Conservation (phyloP, 2,329 filamentous ascomycete genomes). For the Epichloe festucae region DNA sequence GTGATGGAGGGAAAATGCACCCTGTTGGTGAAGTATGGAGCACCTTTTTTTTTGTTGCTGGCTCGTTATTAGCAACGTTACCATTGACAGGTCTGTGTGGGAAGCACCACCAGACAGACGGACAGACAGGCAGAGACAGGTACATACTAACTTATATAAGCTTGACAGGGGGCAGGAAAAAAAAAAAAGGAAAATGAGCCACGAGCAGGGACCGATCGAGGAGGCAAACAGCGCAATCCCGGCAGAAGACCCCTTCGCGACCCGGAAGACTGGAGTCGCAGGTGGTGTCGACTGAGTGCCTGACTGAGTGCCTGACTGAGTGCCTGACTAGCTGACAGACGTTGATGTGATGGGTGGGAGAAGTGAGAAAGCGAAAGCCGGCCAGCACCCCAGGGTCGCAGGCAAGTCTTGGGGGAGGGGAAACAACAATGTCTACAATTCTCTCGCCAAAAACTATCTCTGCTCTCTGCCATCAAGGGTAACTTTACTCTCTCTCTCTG, state of each 20-base stretch:
- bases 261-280: neutral
- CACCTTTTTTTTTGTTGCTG: neutral
- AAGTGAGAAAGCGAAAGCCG: neutral
- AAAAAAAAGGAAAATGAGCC: neutral
- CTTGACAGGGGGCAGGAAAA: too few species aligned
- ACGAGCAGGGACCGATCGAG: neutral
- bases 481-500: too few species aligned
- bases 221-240: neutral
- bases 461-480: too few species aligned
- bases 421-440: neutral
- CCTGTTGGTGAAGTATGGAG: neutral
- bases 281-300: neutral
- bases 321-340: too few species aligned
- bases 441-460: too few species aligned
- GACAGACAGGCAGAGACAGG: too few species aligned
- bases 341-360: neutral
- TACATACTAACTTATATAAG: too few species aligned
- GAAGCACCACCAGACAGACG: neutral
- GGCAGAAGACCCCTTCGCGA: neutral
- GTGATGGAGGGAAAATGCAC: neutral
- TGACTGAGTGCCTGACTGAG: neutral
- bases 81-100: neutral
- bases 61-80: neutral
- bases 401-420: neutral
- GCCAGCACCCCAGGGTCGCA: neutral